Evolutionary conservation across 2,329 filamentous ascomycete species (phyloP).

Genomic region (Sordariomycetes sp.): DNA sequence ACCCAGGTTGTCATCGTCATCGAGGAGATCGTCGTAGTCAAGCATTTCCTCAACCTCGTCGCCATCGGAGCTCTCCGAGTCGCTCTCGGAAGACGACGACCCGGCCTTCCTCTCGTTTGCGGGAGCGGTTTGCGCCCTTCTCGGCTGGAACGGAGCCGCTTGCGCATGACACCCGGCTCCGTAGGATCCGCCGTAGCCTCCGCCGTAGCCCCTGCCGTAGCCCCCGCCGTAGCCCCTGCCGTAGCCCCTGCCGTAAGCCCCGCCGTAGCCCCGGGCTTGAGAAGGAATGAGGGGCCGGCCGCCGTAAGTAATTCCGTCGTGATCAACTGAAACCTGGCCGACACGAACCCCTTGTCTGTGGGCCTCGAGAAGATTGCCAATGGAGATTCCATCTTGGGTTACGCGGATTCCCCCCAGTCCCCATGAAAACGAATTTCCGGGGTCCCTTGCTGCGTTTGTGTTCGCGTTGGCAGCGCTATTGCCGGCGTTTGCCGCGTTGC

Average conservation of each 20-base stretch:
- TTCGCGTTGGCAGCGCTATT: neutral
- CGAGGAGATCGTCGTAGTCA: constrained; percentile 29
- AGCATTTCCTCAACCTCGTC: constrained; percentile 22
- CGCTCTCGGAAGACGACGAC: constrained; percentile 21
- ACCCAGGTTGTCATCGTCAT: constrained; percentile 34
- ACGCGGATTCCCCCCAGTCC: constrained; percentile 27
- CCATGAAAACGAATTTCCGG: neutral
- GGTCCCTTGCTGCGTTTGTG: neutral
- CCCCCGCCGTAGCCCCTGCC: too few species aligned
- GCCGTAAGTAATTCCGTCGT: constrained; percentile 22
- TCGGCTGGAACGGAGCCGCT: neutral
- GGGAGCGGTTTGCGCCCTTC: neutral
- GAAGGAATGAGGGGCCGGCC: too few species aligned
- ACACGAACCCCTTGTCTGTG: constrained; percentile 34
- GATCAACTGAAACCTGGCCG: constrained; percentile 30
- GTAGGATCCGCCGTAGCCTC: neutral
- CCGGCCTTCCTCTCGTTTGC: constrained; percentile 17
- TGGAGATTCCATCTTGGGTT: constrained; percentile 29
- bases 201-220: too few species aligned
- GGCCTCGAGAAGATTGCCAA: constrained; percentile 30
- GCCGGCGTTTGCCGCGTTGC: neutral
- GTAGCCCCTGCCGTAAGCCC: too few species aligned
- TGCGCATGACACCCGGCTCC: neutral
- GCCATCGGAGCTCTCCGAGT: constrained; percentile 10
- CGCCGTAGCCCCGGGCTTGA: too few species aligned